phyloP scores from a whole-genome alignment of 345 rosid species.

The Carallia pectinifolia region DNA sequence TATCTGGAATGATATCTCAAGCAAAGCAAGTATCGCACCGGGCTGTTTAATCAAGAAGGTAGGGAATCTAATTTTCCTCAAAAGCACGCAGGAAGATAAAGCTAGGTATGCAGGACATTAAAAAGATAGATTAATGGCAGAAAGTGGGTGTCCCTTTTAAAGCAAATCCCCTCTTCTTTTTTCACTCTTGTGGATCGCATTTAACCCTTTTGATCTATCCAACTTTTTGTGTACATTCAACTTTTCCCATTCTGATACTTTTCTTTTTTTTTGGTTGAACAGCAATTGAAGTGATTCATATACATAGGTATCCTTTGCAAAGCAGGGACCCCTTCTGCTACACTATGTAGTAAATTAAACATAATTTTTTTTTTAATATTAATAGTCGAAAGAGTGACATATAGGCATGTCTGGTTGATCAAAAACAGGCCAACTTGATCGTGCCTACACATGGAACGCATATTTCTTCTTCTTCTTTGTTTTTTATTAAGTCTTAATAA shows the following conservation, averaged over 20 bases:
- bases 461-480: neutral
- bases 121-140: conserved; percentile 47
- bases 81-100: conserved; percentile 56
- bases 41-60: conserved; percentile 10
- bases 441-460: conserved; percentile 25
- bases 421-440: conserved; percentile 3
- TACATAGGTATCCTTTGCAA: no score
- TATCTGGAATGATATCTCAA: conserved; percentile 23
- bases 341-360: neutral
- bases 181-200: conserved; percentile 24
- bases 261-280: no score
- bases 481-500: no score
- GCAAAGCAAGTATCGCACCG: conserved; percentile 5
- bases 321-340: neutral
- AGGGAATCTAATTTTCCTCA: conserved; percentile 55
- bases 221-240: conserved; percentile 17
- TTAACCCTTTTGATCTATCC: conserved; percentile 15
- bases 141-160: conserved; percentile 83
- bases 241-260: conserved; percentile 2
- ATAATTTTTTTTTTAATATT: neutral
- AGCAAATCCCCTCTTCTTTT: conserved; percentile 40
- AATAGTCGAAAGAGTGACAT: neutral
- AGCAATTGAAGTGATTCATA: no score
- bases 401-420: neutral
- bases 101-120: conserved; percentile 33